Base-by-base conservation (phyloP, 2,329 filamentous ascomycete species). In the Aspergillus fijiensis region DNA sequence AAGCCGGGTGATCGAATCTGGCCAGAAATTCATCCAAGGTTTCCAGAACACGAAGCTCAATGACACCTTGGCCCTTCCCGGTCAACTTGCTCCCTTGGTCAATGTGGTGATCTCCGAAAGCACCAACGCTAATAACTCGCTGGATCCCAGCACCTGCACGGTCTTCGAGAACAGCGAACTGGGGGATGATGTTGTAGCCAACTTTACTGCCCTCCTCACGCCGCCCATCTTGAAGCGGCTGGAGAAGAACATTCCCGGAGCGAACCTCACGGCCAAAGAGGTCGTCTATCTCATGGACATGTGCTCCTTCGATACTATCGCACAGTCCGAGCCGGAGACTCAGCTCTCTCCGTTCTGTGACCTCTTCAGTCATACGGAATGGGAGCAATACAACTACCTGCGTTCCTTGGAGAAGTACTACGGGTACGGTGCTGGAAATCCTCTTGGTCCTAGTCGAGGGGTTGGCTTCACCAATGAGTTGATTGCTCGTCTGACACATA, bases 391-490 rank as follows among this genome's bases (percentile, higher is more conserved):
- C 76, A 88, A 92, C 74, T 96, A 96, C 79, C 89, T 87, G 73
- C 84, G 91, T 72, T 85, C 88, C 0, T 77, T 97, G 9, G 87
- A 87, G 64, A 96, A 96, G 72, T 96, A 88, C 82, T 96, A 96
- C 75, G 88, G 88, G 57, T 93, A 88, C 74, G 86, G 89, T 11
- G 83, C 84, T 29, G 92, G 92, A 14, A 92, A 92, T 70, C 84
- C 87, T 0, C 82, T 96, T 6, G 93, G 90, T 0, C 85, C 92
- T 5, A 92, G 91, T 0, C 92, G 96, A 75, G 93, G 93, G 1
- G 89, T 95, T 1, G 93, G 93, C 2, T 97, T 89, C 70, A 87
- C 88, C 58, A 96, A 96, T 74, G 93, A 97, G 79, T 85, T 97
- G 11, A 84, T 96, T 57, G 89, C 93, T 4, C 86, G 93, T 29